Evolutionary conservation across 177 flowering plant species (phyloP), one percentile per base, ranked within the genome.

Genomic region (Vitis hybrid): DNA sequence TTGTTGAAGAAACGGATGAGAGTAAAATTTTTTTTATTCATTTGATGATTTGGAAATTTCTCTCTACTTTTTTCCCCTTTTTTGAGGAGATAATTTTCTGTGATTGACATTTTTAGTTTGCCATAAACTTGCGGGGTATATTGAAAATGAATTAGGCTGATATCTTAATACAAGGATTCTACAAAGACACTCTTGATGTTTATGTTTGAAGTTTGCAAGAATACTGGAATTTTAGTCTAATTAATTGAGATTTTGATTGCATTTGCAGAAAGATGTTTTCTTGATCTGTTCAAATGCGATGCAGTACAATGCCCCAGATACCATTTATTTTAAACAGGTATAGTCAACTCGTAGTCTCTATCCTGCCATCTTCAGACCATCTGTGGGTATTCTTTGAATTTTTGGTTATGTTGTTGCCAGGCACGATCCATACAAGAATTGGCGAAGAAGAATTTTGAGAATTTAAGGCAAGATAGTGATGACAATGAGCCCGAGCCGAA

Each of bases 271-370:
- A 65, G 99, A 94, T 67, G 84, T 94, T 50, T 83, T 78, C 70
- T 81, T 94, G 67, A 87, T 94, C 49, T 85, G 92, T 75, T 80
- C 97, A 39, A 94, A 94, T 82, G 99, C 99, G 57, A 91, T 94
- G 99, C 86, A 85, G 74, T 94, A 94, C 67, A 94, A 94, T 87
- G 79, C 97, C 19, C 78, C 96, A 3, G 97, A 90, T 63, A 94
- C 99, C 8, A 79, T 93, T 56, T 94, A 91, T 74, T 89, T 83
- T 72, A 84, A 89, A 65, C 99, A 94, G 99, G 99, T 94, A 80
- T 9, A 13, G 3, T 48, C 29, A 4, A 60, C 14, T 60, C 19
- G 62, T 29, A 63, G 19, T 51, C 65, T 31, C n/a, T 60, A 26
- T 60, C 14, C 26, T 51, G 52, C 39, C 7, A 29, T 72, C 57